These are phyloP conservation scores for Aspergillus pseudoterreus DNA, from an alignment of 2,329 filamentous ascomycete genomes.

Conservation along the genomic window DNA sequence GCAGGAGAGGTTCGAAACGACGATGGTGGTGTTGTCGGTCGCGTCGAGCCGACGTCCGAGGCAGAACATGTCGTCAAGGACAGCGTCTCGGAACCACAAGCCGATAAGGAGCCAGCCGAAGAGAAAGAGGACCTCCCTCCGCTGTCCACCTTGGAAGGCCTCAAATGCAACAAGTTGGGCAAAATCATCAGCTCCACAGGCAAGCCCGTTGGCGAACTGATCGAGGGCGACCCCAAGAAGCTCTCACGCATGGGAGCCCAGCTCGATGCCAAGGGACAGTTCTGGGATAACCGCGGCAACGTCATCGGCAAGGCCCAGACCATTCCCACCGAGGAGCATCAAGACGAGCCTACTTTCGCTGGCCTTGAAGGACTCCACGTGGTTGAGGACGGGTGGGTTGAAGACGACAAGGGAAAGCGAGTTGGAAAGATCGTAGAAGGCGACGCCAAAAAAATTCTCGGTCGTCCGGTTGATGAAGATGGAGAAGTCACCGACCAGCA, in stretches of 20 bases:
- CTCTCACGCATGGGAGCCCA: constrained; percentile 40
- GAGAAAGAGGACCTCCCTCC: constrained; percentile 24
- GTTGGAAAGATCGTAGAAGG: constrained; percentile 55
- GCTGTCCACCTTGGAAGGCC: constrained; percentile 36
- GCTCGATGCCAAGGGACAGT: constrained; percentile 59
- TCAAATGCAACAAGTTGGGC: constrained; percentile 42
- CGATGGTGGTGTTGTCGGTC: constrained; percentile 1
- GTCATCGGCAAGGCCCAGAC: constrained; percentile 58
- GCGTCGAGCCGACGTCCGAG: constrained; percentile 9
- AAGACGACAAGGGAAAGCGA: constrained; percentile 45
- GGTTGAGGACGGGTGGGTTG: constrained; percentile 46
- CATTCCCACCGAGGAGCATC: constrained; percentile 35
- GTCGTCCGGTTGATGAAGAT: constrained; percentile 59
- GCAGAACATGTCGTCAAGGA: constrained; percentile 38
- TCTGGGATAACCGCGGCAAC: constrained; percentile 61
- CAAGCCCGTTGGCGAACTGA: constrained; percentile 54
- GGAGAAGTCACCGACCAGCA: constrained; percentile 61
- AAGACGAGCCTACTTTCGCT: constrained; percentile 41
- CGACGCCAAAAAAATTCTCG: constrained; percentile 57
- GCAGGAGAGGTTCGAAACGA: not conserved
- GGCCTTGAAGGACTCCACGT: constrained; percentile 47
- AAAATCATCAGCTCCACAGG: constrained; percentile 43
- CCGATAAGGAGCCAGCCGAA: constrained; percentile 33
- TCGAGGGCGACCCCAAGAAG: constrained; percentile 63
- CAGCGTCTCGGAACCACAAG: constrained; percentile 9